Evolutionary conservation across 108 stramenopile genomes (phyloP).

Genomic region (Pseudonitzschia multistriata): DNA sequence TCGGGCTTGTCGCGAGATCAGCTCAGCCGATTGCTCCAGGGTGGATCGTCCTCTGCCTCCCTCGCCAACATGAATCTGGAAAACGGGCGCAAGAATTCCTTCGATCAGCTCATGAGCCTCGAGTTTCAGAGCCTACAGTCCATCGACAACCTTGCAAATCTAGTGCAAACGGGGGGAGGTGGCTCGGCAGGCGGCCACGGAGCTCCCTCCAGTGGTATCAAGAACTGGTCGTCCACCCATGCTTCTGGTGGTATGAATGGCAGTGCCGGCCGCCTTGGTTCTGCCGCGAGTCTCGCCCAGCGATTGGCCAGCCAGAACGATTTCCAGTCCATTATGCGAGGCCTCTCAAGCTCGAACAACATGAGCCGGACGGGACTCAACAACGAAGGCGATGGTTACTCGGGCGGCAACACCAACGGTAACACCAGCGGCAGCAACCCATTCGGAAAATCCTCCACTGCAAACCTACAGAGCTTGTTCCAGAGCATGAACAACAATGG

Average conservation of each 20-base stretch:
- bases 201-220: slow-evolving; percentile 63
- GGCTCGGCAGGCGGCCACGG: slow-evolving; percentile 24
- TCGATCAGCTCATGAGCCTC: slow-evolving; percentile 81
- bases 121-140: slow-evolving; percentile 84
- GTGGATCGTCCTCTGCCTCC: slow-evolving; percentile 55
- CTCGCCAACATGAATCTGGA: slow-evolving; percentile 57
- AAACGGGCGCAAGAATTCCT: slow-evolving; percentile 51
- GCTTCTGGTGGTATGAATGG: background rate
- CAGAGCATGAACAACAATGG: slow-evolving; percentile 45
- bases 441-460: slow-evolving; percentile 28
- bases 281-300: slow-evolving; percentile 35
- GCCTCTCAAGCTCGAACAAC: slow-evolving; percentile 43
- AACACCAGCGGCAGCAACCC: background rate
- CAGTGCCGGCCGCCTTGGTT: slow-evolving; percentile 18
- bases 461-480: slow-evolving; percentile 53
- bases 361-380: slow-evolving; percentile 10
- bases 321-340: slow-evolving; percentile 71
- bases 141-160: slow-evolving; percentile 85
- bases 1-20: slow-evolving; percentile 69
- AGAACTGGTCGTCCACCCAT: slow-evolving; percentile 61
- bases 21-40: slow-evolving; percentile 56
- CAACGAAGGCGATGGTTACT: slow-evolving; percentile 18
- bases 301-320: slow-evolving; percentile 49
- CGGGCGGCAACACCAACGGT: slow-evolving; percentile 18
- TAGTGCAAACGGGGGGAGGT: slow-evolving; percentile 60